Evolutionary conservation across 805 yeast species (phyloP), one percentile per base, ranked within the genome.

Genomic region (Ogataea salicorniae): DNA sequence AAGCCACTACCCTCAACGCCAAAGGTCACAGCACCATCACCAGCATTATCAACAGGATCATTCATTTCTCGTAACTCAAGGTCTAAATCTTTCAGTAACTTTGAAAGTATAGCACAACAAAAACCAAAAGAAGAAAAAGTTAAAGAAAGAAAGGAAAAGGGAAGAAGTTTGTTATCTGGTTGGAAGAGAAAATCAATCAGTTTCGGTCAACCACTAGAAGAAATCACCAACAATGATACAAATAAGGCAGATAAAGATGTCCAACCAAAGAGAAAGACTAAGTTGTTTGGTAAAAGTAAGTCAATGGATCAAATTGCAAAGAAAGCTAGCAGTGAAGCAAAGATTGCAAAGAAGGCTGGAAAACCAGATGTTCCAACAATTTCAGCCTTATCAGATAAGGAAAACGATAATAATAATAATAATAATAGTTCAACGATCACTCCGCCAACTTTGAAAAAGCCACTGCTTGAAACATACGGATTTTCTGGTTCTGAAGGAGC

Each of bases 121-220:
- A 16, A 40, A 29, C 37, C 48, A 20, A 43, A 47, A 35, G 48
- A 48, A 37, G 48, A 48, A 17, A 37, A 54, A 47, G 17, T n/a
- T 22, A 47, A 46, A 16, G 58, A 54, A 11, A 58, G 50, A 37
- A 60, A 57, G 40, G 62, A 61, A 37, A 61, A 57, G 26, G 50
- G 66, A 8, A 59, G 49, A 44, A 61, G 67, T 43, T 48, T 65
- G n/a, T 46, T 65, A 9, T 49, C 59, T 4, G 48, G 54, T 6
- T 65, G 69, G 69, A 64, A 59, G 36, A 57, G 69, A 50, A 62
- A 57, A 43, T 61, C 66, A 36, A 39, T 61, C 9, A 43, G 57
- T 0, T 46, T 49, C 42, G 53, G 48, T 4, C 51, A 46, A 42
- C 49, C 58, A 2, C 31, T 47, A 34, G 51, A 51, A 18, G 53